Evolutionary conservation across 169 alveolate genomes (phyloP).

Genomic region (Plasmodium billcollinsi): DNA sequence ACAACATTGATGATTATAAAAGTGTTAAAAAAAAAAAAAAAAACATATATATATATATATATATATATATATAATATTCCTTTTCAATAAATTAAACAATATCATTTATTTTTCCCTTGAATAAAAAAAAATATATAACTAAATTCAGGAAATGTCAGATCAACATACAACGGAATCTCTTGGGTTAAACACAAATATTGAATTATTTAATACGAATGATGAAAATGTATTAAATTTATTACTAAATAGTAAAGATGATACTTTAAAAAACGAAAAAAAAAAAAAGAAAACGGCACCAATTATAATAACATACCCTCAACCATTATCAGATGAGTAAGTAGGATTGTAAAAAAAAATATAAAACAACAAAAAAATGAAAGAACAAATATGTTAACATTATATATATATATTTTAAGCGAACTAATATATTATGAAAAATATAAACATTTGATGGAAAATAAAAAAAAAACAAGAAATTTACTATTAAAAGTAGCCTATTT

Average conservation of each 20-base stretch:
- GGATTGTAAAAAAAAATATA: not conserved
- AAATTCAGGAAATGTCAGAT: constrained; percentile 24
- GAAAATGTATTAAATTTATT: constrained; percentile 53
- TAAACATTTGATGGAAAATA: constrained; percentile 16
- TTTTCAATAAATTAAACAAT: too few relatives aligned
- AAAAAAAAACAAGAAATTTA: constrained; percentile 41
- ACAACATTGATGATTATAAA: constrained; percentile 38
- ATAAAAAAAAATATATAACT: not conserved
- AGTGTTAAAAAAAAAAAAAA: constrained; percentile 20
- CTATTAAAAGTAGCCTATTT: constrained; percentile 50
- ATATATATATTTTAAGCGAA: constrained; percentile 29
- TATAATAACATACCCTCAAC: constrained; percentile 45
- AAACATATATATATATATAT: not conserved
- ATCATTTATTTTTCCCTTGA: not conserved
- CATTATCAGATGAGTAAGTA: constrained; percentile 40
- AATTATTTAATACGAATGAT: constrained; percentile 58
- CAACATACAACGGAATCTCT: not conserved
- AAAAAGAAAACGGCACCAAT: constrained; percentile 21
- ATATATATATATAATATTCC: too few relatives aligned
- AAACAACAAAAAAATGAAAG: not conserved
- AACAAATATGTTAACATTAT: not conserved
- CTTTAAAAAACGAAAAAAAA: not conserved
- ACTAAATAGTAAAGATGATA: constrained; percentile 13
- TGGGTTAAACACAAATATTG: constrained; percentile 30
- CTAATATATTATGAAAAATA: constrained; percentile 33